phyloP scores from a whole-genome alignment of 2,329 filamentous ascomycete species.

The Arthrobotrys pseudoclavata region DNA sequence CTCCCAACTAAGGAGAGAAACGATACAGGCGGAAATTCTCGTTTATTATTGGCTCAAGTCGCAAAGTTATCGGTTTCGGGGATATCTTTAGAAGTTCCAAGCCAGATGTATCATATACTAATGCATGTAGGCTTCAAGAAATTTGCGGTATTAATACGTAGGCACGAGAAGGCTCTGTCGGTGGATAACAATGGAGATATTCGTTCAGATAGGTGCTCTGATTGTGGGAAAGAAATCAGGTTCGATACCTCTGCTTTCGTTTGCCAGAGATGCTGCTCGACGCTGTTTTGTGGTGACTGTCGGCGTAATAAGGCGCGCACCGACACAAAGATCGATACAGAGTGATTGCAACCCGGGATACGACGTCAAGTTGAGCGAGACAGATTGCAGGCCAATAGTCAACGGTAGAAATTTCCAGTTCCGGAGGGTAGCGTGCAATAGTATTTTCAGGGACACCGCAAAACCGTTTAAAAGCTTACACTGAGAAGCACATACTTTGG shows the following conservation, averaged over 20 bases:
- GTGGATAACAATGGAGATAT: neutral
- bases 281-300: constrained; percentile 1
- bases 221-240: neutral
- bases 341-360: neutral
- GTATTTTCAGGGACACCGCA: neutral
- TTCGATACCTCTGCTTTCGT: neutral
- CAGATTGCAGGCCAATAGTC: neutral
- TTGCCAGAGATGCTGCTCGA: neutral
- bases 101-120: constrained; percentile 2
- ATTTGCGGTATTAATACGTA: neutral
- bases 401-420: constrained; percentile 3
- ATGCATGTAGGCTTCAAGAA: neutral
- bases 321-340: no score
- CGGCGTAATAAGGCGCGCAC: neutral
- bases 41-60: constrained; percentile 12
- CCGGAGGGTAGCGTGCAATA: neutral
- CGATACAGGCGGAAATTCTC: neutral
- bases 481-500: neutral
- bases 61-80: neutral
- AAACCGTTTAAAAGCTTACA: neutral
- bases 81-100: neutral
- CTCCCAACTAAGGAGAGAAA: neutral
- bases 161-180: constrained; percentile 2
- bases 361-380: constrained; percentile 2
- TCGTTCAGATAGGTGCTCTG: neutral